Evolutionary conservation across 2,329 filamentous ascomycete genomes (phyloP).

Genomic region (Xylaria sp.): DNA sequence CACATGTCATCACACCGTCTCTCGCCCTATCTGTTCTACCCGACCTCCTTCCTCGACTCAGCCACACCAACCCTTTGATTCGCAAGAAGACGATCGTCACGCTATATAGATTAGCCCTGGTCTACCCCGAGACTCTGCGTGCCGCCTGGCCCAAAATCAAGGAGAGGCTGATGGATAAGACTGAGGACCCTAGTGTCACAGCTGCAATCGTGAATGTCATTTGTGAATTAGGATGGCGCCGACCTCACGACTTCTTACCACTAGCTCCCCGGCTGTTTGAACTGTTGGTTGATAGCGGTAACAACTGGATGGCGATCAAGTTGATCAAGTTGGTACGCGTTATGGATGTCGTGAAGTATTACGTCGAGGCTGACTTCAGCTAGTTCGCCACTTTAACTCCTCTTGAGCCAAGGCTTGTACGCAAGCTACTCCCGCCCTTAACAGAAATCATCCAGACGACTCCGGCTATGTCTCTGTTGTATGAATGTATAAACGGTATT

Average conservation of each 20-base stretch:
- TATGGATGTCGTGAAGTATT: constrained; percentile 12
- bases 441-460: constrained; percentile 94
- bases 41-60: constrained; percentile 83
- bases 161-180: constrained; percentile 85
- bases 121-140: constrained; percentile 93
- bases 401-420: constrained; percentile 85
- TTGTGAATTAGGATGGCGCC: constrained; percentile 91
- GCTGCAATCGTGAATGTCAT: constrained; percentile 96
- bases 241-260: constrained; percentile 91
- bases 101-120: constrained; percentile 86
- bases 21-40: constrained; percentile 87
- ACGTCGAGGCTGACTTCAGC: constrained; percentile 26
- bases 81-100: constrained; percentile 97
- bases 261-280: constrained; percentile 91
- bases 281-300: constrained; percentile 84
- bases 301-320: constrained; percentile 99
- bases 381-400: constrained; percentile 95
- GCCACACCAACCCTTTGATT: constrained; percentile 81
- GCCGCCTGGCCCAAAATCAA: constrained; percentile 98
- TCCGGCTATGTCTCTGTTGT: constrained; percentile 94
- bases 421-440: constrained; percentile 86
- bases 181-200: constrained; percentile 90
- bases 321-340: constrained; percentile 84
- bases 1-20: constrained; percentile 90
- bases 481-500: constrained; percentile 98